A percentile compares a stretch with the other conserved stretches of the same genome.
These are phyloP conservation scores for Pulveroboletus sp. DNA, from an alignment of 768 basidiomycete genomes.

Conservation along the genomic window DNA sequence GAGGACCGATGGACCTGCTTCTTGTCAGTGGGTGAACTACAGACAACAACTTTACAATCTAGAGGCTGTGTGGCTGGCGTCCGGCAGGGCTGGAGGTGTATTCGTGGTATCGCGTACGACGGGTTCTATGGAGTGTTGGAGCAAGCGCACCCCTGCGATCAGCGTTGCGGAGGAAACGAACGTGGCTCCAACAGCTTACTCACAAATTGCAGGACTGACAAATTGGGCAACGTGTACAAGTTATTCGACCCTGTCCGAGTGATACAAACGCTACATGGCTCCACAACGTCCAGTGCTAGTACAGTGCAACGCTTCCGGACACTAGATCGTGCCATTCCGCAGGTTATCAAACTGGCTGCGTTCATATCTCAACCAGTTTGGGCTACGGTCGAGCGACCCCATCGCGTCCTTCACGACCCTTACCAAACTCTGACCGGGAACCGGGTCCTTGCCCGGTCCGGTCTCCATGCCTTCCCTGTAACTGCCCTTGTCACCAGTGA, in stretches of 20 bases:
- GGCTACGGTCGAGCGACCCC: constrained; percentile 61
- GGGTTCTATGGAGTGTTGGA: background rate
- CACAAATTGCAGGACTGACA: constrained; percentile 2
- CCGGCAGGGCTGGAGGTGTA: background rate
- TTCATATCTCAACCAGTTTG: constrained; percentile 83
- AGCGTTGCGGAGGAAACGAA: constrained; percentile 1
- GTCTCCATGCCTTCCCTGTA: constrained; percentile 67
- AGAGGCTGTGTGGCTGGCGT: constrained; percentile 3
- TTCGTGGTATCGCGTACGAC: constrained; percentile 8
- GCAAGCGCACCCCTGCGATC: background rate
- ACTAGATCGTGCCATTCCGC: constrained; percentile 53
- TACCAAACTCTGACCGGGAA: constrained; percentile 68
- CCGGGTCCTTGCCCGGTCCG: constrained; percentile 68
- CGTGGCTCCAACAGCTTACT: background rate
- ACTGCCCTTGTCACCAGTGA: constrained; percentile 79
- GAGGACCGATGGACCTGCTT: constrained; percentile 15
- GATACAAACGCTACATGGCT: background rate
- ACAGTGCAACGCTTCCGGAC: background rate
- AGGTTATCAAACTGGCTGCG: constrained; percentile 78
- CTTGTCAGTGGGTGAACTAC: constrained; percentile 16
- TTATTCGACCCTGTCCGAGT: background rate
- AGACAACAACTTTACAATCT: constrained; percentile 6
- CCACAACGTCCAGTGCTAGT: background rate
- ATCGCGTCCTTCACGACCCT: constrained; percentile 73
- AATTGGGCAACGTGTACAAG: background rate